phyloP scores from a whole-genome alignment of 2,329 filamentous ascomycete species.

The Colletotrichum filicis region DNA sequence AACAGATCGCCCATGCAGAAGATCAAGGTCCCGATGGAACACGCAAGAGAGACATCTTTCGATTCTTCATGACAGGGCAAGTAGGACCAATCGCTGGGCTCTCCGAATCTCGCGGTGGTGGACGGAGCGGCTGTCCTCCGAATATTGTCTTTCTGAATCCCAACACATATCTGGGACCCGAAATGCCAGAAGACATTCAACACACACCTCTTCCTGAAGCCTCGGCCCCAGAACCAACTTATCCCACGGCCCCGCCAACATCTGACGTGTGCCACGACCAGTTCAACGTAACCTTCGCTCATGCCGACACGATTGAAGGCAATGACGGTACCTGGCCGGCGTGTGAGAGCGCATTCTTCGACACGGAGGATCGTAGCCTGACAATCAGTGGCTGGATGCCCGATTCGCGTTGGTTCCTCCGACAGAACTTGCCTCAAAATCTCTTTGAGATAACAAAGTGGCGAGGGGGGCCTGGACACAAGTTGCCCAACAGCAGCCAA shows the following conservation, averaged over 20 bases:
- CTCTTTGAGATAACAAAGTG: conserved; percentile 45
- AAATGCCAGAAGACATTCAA: conserved; percentile 34
- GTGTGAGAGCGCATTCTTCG: conserved; percentile 47
- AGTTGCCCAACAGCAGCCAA: conserved; percentile 22
- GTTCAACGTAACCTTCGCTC: conserved; percentile 17
- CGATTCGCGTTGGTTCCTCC: conserved; percentile 47
- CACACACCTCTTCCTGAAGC: neutral
- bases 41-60: conserved; percentile 29
- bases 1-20: conserved; percentile 25
- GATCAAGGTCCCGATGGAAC: conserved; percentile 19
- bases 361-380: conserved; percentile 50
- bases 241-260: neutral
- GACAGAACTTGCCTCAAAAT: conserved; percentile 44
- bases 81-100: neutral
- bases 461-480: conserved; percentile 24
- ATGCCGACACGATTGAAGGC: conserved; percentile 39
- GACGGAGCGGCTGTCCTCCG: neutral
- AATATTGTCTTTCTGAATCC: conserved; percentile 50
- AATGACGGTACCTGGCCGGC: conserved; percentile 46
- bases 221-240: conserved; percentile 10
- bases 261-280: neutral
- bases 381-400: conserved; percentile 57
- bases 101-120: neutral
- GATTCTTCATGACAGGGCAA: conserved; percentile 24
- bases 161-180: conserved; percentile 51